Base-by-base conservation (phyloP, 495 filamentous ascomycete genomes). In the Astrocystis sublimbata region DNA sequence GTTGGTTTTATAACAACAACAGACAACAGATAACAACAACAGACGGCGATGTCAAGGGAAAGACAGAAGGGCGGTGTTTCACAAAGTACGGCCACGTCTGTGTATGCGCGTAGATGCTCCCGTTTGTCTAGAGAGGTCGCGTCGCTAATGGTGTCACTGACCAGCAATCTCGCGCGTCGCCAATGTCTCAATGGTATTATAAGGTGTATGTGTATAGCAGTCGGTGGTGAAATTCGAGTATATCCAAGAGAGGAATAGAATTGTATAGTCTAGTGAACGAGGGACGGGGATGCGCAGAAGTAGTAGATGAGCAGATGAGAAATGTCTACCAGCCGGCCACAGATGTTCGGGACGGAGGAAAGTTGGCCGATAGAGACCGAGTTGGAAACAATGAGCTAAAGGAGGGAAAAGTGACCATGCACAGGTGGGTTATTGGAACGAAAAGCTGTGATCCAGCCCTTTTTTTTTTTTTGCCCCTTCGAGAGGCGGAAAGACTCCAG, bases 41-140 rank as follows among this genome's bases (percentile, higher is more conserved):
- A 40, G 12, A 10, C 40, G 26, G 33, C 9, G 12, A 26, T 45
- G 31, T 17, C 19, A 2, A 40, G 5, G 1, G 38, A 31, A 58
- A 35, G 26, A 46, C 8, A 38, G 31, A 31, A 46, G 42, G 41
- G 42, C 38, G 56, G 42, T 58, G 56, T 47, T 38, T 49, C 30
- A 35, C 41, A 26, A n/a, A 5, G n/a, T 24, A 38, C 19, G 26
- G 42, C 56, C 56, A 58, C 41, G 10, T 15, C 41, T 26, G 30
- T 17, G 23, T 24, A 49, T 36, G 30, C 2, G 9, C 2, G 17
- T 43, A 24, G 38, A 42, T 15, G 6, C 36, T 33, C 28, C 38
- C 43, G 43, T 26, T n/a, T n/a, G n/a, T n/a, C n/a, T n/a, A n/a
- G 33, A 30, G 26, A 61, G 38, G 58, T 52, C 47, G 58, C 47